A percentile compares a stretch with the other conserved stretches of the same genome.
These are phyloP conservation scores for Apiospora aurea DNA, from an alignment of 2,329 filamentous ascomycete genomes.

Conservation along the genomic window DNA sequence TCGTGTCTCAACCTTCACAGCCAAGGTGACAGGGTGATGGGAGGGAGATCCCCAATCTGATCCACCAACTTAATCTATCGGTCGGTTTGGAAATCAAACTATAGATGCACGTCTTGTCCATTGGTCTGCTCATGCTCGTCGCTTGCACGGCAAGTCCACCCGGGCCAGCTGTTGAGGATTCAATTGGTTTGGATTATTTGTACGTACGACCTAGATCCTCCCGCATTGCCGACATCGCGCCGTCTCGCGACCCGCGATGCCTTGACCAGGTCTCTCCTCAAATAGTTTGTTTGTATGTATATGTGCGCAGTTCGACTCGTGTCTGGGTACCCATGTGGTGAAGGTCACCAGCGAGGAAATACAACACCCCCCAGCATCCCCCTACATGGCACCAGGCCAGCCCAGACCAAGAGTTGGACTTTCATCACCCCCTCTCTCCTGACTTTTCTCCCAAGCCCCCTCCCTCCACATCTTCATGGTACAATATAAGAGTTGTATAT, in stretches of 20 bases:
- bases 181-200: slow-evolving; percentile 17
- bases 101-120: neutral
- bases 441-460: neutral
- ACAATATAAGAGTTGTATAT: slow-evolving; percentile 19
- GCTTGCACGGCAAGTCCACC: neutral
- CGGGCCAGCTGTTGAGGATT: neutral
- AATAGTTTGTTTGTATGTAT: neutral
- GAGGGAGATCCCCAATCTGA: neutral
- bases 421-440: neutral
- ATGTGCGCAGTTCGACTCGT: neutral
- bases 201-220: slow-evolving; percentile 14
- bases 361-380: slow-evolving; percentile 1
- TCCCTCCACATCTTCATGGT: neutral
- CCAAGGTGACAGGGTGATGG: neutral
- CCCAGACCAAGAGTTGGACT: slow-evolving; percentile 17
- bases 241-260: neutral
- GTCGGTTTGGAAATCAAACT: neutral
- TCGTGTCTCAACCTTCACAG: neutral
- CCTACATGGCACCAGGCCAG: slow-evolving; percentile 23
- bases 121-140: too few relatives aligned
- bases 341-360: slow-evolving; percentile 19
- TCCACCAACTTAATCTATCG: slow-evolving; percentile 2
- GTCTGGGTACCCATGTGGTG: slow-evolving; percentile 8
- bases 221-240: neutral
- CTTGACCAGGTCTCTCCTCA: slow-evolving; percentile 1